Percentiles rank a stretch among this genome's conserved stretches.
Conservation (phyloP, 2,329 filamentous ascomycete genomes). For the Ophiocordyceps unilateralis region DNA sequence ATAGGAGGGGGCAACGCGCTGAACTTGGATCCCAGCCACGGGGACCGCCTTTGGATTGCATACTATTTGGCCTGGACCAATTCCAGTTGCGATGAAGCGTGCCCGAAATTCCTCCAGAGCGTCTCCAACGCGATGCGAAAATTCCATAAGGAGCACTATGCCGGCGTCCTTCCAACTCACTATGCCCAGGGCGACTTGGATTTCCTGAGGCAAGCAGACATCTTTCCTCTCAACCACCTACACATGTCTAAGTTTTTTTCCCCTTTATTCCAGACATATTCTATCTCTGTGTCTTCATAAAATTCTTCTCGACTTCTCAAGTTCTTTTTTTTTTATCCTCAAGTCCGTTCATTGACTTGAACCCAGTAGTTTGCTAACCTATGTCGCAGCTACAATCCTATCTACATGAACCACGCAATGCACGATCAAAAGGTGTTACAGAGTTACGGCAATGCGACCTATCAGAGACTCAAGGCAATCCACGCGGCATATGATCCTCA, state of each 20-base stretch:
- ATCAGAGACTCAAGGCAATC: constrained; percentile 3
- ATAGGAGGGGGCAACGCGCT: constrained; percentile 9
- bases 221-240: too few relatives aligned
- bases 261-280: too few relatives aligned
- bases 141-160: constrained; percentile 4
- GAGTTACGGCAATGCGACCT: constrained; percentile 6
- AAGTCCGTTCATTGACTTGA: too few relatives aligned
- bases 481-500: constrained; percentile 5
- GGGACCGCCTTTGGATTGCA: constrained; percentile 14
- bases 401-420: constrained; percentile 10
- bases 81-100: constrained; percentile 5
- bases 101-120: constrained; percentile 3
- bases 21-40: constrained; percentile 7
- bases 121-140: constrained; percentile 3
- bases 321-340: background rate
- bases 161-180: constrained; percentile 7
- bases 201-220: constrained; percentile 3
- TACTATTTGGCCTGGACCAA: constrained; percentile 12
- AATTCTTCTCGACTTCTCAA: too few relatives aligned
- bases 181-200: constrained; percentile 6
- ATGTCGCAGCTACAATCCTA: constrained; percentile 6
- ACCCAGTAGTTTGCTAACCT: background rate
- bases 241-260: too few relatives aligned
- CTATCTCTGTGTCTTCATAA: too few relatives aligned
- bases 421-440: constrained; percentile 5